Base-by-base conservation (phyloP, 306 rosid genomes). In the Cyamopsis tetragonoloba region DNA sequence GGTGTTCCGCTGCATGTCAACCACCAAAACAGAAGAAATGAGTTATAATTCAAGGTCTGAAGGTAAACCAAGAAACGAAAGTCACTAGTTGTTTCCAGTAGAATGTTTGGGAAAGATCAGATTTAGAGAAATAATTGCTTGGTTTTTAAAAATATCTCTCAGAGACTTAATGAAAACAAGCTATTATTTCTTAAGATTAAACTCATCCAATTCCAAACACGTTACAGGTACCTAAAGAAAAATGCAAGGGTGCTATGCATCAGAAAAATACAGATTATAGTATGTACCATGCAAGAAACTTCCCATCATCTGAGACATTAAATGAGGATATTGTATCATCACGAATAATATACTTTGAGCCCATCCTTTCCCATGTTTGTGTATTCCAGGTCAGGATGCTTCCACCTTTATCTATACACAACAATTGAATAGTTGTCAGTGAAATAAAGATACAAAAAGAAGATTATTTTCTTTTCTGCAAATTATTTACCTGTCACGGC, bases 261-360 rank as follows among this genome's bases (percentile, higher is more conserved):
- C 46, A 56, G 44, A 68, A 61, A 31, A 49, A 28, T 39, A 56
- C 51, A 56, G 48, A 14, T 11, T 32, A 83, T 55, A 61, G 35
- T 44, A 72, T 56, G 70, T 86, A 93, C 99, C 99, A 93, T 54
- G 96, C 93, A 72, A 93, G 83, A 75, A 85, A 80, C 68, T 80
- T 88, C 35, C 97, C 99, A 60, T 86, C 91, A 62, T 90, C 75
- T n/a, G 99, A 93, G 80, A 83, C 86, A 85, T 75, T 88, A 23
- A 90, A 83, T 28, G 97, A 81, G 14, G 77, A 78, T 57, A 93
- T 85, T 58, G 77, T n/a, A n/a, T n/a, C 38, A 70, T 90, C 97
- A 19, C 92, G 86, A 31, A 39, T 80, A 62, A 89, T 68, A 64
- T 50, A 42, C 83, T 83, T 90, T 17, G 97, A 85, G 59, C 79